phyloP scores from a whole-genome alignment of 192 early-diverging fungal species.

The Umbelopsis vinacea region DNA sequence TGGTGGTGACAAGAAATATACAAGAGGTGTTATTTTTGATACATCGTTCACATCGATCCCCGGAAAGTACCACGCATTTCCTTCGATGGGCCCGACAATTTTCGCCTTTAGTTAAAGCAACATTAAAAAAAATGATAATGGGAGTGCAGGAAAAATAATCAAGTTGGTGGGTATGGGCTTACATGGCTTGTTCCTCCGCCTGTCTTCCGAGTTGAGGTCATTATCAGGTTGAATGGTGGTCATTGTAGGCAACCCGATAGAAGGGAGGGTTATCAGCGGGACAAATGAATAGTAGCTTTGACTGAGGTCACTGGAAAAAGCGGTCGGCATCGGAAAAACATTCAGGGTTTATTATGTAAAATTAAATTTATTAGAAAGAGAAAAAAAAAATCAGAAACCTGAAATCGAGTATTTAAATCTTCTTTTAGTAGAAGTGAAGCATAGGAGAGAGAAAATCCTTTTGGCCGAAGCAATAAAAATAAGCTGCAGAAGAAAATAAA shows the following conservation, averaged over 20 bases:
- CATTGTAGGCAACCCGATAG: background rate
- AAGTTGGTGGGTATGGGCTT: background rate
- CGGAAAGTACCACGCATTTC: constrained; percentile 24
- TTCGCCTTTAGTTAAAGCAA: constrained; percentile 10
- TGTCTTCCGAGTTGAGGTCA: background rate
- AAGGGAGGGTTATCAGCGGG: no score
- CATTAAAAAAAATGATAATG: background rate
- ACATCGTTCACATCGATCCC: constrained; percentile 28
- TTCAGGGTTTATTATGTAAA: no score
- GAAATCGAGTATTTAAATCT: no score
- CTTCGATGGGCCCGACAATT: constrained; percentile 30
- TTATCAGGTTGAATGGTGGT: background rate
- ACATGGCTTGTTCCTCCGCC: constrained; percentile 32
- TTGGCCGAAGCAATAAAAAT: no score
- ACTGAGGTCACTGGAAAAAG: no score
- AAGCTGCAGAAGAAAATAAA: no score
- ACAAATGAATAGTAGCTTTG: no score
- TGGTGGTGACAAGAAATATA: constrained; percentile 22
- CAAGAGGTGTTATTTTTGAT: constrained; percentile 24
- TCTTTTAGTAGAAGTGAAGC: no score
- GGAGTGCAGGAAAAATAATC: background rate
- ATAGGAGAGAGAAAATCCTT: no score
- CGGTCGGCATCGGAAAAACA: no score
- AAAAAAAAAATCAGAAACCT: no score
- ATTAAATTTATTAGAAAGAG: no score